Evolutionary conservation across 768 basidiomycete genomes (phyloP), one percentile per base, ranked within the genome.

Genomic region (Chalciporus pseudorubinellus): DNA sequence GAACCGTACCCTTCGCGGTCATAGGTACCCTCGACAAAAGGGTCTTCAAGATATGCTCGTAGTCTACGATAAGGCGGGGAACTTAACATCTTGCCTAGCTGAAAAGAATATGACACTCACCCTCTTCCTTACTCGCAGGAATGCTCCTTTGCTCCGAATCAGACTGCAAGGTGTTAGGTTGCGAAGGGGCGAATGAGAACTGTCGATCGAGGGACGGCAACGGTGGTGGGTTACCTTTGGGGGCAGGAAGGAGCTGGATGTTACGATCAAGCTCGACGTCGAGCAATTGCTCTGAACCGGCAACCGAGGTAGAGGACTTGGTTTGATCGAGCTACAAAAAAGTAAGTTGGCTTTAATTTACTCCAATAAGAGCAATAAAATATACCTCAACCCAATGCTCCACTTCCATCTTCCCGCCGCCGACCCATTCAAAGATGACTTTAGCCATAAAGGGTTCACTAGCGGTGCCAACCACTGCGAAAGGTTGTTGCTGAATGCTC

Each of bases 301-400:
- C 55, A 12, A 67, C 71, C 12, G 79, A 68, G 28, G 57, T 57
- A 14, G 51, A 54, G 14, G 66, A 58, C 26, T 67, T 76, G 28
- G 70, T 62, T n/a, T 69, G 70, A 57, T 80, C 78, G 20, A 77
- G 72, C 75, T 78, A 55, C 9, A 6, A n/a, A 53, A 39, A 31
- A 36, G 21, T 48, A n/a, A n/a, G 29, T 46, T 29, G 51, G 19
- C 29, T 21, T 39, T 13, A 26, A 36, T 51, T 45, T 10, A 14
- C 18, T 14, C 28, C 39, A 24, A 40, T 24, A 39, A 45, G 31
- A 28, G 46, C 40, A 13, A 31, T 43, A 20, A 65, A 71, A 50
- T 69, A 50, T 57, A 77, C 79, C 58, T 80, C 76, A 7, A 80
- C 70, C 78, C 78, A 81, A 46, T 80, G 78, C 9, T 80, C 77